Base-by-base conservation (phyloP, 495 filamentous ascomycete species). In the Podospora conica region DNA sequence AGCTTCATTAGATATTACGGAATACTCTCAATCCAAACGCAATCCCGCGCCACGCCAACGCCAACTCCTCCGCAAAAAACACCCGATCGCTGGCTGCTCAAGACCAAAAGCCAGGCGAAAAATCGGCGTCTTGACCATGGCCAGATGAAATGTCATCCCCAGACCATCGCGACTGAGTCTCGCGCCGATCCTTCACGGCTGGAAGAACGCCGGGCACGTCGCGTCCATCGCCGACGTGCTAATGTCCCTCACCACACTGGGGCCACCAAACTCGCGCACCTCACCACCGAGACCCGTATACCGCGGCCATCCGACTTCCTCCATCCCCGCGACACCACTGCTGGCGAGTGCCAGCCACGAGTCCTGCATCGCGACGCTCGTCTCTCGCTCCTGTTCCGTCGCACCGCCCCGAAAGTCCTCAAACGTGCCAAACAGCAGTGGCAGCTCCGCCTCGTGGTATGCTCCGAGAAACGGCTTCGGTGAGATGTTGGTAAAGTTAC, bases 391-490 rank as follows among this genome's bases (percentile, higher is more conserved):
- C 2, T 70, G 55, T 31, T 65, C 72, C 9, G 76, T 73, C 1
- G 75, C 70, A 3, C 75, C 56, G 15, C 77, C 79, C 48, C 76
- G 80, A 48, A 79, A 73, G 11, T 73, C 67, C 60, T 66, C 70
- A 23, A 75, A 69, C 3, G 71, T 81, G 2, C 82, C 83, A 63
- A 83, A 84, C 9, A 86, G 60, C 73, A 85, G 66, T 22, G 80
- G 73, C 56, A 85, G 56, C 29, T 87, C 83, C 15, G 71, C 66
- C 9, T 78, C 80, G 68, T 87, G 84, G 63, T 82, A 85, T 1
- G 82, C 81, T 5, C 82, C 82, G 65, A 82, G 79, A 70, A 75
- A 83, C 28, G 68, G 57, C 53, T 66, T 61, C 1, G 80, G 77
- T 3, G 73, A 68, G 59, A 81, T 70, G 62, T 83, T 80, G 25